These are phyloP conservation scores for Staphylotrichum longicolle DNA, from an alignment of 495 filamentous ascomycete species.

Conservation along the genomic window DNA sequence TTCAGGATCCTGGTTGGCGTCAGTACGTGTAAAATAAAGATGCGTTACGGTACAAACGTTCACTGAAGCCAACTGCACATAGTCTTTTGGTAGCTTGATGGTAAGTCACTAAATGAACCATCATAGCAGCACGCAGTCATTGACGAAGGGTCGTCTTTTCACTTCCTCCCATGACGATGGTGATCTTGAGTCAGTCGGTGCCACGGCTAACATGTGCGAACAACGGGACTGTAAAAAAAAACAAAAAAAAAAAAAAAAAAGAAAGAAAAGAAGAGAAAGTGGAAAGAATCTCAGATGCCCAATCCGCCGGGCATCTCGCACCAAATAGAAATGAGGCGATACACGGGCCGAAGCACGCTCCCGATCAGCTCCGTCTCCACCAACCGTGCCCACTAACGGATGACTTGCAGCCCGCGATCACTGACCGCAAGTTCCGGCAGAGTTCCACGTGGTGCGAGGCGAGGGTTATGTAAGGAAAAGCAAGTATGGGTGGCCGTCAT, in stretches of 20 bases:
- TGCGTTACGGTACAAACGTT: too few relatives aligned
- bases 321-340: slow-evolving; percentile 16
- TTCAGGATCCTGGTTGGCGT: background rate
- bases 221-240: background rate
- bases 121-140: too few relatives aligned
- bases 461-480: slow-evolving; percentile 1
- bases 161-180: too few relatives aligned
- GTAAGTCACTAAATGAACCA: too few relatives aligned
- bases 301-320: too few relatives aligned
- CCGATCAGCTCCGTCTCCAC: slow-evolving; percentile 4
- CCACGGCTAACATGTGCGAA: too few relatives aligned
- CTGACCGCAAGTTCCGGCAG: slow-evolving; percentile 4
- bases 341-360: slow-evolving; percentile 18
- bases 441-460: slow-evolving; percentile 5
- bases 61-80: too few relatives aligned
- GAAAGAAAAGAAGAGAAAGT: background rate
- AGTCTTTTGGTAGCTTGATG: too few relatives aligned
- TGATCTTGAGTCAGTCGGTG: too few relatives aligned
- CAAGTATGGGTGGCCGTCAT: too few relatives aligned
- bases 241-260: background rate
- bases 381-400: slow-evolving; percentile 8
- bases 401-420: slow-evolving; percentile 13
- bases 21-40: background rate
- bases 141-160: too few relatives aligned
- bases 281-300: background rate